Conservation (phyloP, 768 basidiomycete species). For the Paxillus involutus region DNA sequence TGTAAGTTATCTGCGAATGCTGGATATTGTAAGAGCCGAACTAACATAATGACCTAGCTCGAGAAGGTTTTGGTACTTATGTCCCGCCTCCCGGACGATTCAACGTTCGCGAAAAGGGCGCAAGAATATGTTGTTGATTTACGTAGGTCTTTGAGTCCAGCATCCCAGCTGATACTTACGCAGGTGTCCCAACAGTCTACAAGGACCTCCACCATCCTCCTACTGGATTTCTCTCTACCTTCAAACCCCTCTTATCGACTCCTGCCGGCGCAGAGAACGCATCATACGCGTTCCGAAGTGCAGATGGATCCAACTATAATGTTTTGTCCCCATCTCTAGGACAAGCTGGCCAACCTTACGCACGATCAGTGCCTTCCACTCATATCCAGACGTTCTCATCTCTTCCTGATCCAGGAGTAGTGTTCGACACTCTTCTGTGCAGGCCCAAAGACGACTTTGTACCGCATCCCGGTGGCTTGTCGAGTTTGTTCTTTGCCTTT, state of each 20-base stretch:
- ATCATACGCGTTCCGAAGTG: slow-evolving; percentile 54
- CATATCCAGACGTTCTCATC: slow-evolving; percentile 40
- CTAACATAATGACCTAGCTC: slow-evolving; percentile 42
- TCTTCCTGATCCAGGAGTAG: slow-evolving; percentile 63
- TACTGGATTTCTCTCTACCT: slow-evolving; percentile 43
- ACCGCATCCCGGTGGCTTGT: slow-evolving; percentile 68
- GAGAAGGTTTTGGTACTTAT: slow-evolving; percentile 62
- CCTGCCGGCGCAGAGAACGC: slow-evolving; percentile 13
- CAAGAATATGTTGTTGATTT: slow-evolving; percentile 54
- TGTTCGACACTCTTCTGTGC: slow-evolving; percentile 72
- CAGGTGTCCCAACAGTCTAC: slow-evolving; percentile 48
- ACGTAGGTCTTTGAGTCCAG: slow-evolving; percentile 43
- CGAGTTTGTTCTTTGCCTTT: slow-evolving; percentile 75
- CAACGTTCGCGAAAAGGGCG: slow-evolving; percentile 32
- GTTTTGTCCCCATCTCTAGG: slow-evolving; percentile 55
- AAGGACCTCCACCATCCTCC: slow-evolving; percentile 82
- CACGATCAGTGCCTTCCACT: slow-evolving; percentile 58
- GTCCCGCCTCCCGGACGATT: slow-evolving; percentile 46
- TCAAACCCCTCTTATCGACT: slow-evolving; percentile 3
- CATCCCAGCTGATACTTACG: not conserved
- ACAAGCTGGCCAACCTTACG: slow-evolving; percentile 62
- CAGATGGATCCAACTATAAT: slow-evolving; percentile 64
- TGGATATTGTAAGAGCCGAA: not conserved
- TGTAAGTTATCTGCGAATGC: slow-evolving; percentile 34
- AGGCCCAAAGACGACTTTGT: slow-evolving; percentile 35